phyloP scores from a whole-genome alignment of 23 red algal species.

The Porphyridium purpureum region DNA sequence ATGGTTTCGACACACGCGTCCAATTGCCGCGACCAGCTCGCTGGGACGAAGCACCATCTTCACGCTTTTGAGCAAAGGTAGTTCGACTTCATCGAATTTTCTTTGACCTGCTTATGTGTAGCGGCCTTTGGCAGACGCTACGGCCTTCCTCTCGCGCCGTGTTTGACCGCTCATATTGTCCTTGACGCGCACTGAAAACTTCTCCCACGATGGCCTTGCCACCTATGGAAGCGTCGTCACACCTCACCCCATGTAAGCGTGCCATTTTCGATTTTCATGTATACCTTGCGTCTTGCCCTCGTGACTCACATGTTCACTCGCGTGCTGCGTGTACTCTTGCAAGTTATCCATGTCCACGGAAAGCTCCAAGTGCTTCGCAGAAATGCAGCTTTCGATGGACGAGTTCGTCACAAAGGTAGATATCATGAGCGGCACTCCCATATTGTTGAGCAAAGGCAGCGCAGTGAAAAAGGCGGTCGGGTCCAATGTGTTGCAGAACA shows the following conservation, averaged over 20 bases:
- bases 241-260: not conserved
- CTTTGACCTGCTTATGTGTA: not conserved
- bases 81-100: not conserved
- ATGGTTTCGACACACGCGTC: slow-evolving; percentile 52
- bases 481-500: slow-evolving; percentile 45
- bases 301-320: not conserved
- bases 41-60: slow-evolving; percentile 27
- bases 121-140: not conserved
- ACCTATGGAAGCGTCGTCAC: not conserved
- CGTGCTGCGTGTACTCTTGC: slow-evolving; percentile 15
- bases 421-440: slow-evolving; percentile 71
- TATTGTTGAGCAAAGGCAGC: slow-evolving; percentile 62
- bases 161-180: not conserved
- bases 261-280: not conserved
- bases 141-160: not conserved
- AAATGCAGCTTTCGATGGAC: slow-evolving; percentile 58
- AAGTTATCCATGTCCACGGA: slow-evolving; percentile 63
- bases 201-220: not conserved
- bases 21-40: slow-evolving; percentile 35
- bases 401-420: slow-evolving; percentile 57
- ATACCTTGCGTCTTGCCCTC: not conserved
- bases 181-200: not conserved
- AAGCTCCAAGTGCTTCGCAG: slow-evolving; percentile 53
- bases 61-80: slow-evolving; percentile 21
- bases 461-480: slow-evolving; percentile 67